phyloP scores from a whole-genome alignment of 441 rosid genomes.

The Lepidium campestre region DNA sequence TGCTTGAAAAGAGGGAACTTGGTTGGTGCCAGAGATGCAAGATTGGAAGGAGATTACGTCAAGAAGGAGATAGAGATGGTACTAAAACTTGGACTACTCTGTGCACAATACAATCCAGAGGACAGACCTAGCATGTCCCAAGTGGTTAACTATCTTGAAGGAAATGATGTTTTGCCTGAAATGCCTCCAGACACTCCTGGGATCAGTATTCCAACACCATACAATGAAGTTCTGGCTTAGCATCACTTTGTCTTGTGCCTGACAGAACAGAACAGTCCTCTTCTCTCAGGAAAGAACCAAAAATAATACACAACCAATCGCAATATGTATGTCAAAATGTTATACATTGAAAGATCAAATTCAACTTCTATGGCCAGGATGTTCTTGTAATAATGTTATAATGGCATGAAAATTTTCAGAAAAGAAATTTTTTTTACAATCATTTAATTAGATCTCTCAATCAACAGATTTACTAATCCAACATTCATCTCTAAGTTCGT shows the following conservation, averaged over 20 bases:
- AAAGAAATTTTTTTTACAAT: not conserved
- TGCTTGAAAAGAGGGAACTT: slow-evolving; percentile 45
- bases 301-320: not conserved
- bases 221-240: slow-evolving; percentile 28
- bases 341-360: not conserved
- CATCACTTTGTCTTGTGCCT: not conserved
- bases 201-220: slow-evolving; percentile 27
- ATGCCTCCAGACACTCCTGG: slow-evolving; percentile 32
- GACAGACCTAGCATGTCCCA: slow-evolving; percentile 32
- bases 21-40: slow-evolving; percentile 38
- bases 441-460: not conserved
- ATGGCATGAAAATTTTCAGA: not conserved
- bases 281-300: slow-evolving; percentile 1
- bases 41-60: slow-evolving; percentile 41
- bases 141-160: slow-evolving; percentile 26
- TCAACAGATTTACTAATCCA: no score
- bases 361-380: not conserved
- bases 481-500: not conserved
- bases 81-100: slow-evolving; percentile 52
- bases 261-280: not conserved
- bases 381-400: not conserved
- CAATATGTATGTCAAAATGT: not conserved
- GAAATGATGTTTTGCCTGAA: slow-evolving; percentile 23
- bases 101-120: slow-evolving; percentile 36
- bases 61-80: slow-evolving; percentile 50